Percentiles rank a stretch among this genome's conserved stretches.
Evolutionary conservation across 169 alveolate species (phyloP).

Genomic region (Sarcocystis neurona): DNA sequence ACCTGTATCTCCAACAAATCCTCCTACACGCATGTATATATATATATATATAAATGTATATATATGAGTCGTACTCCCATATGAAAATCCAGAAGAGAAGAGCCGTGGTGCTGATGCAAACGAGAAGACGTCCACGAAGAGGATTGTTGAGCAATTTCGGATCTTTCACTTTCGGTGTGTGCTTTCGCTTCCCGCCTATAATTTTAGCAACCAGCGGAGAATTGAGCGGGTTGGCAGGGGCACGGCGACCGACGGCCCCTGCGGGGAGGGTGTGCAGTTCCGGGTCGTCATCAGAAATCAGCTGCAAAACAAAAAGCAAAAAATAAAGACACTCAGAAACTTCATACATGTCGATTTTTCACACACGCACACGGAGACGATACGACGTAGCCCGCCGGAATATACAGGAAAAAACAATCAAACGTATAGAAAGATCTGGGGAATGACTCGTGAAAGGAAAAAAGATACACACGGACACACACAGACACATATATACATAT

Average conservation of each 20-base stretch:
- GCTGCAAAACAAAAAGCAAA: too few relatives aligned
- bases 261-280: slow-evolving; percentile 26
- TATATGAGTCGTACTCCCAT: slow-evolving; percentile 47
- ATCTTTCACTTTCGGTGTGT: slow-evolving; percentile 46
- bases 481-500: too few relatives aligned
- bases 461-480: too few relatives aligned
- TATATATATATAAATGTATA: too few relatives aligned
- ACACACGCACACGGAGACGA: too few relatives aligned
- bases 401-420: too few relatives aligned
- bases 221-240: slow-evolving; percentile 63
- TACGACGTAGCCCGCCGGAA: too few relatives aligned
- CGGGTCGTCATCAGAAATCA: slow-evolving; percentile 22
- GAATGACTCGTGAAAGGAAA: too few relatives aligned
- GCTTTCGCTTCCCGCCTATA: slow-evolving; percentile 17
- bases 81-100: slow-evolving; percentile 59
- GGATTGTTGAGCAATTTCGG: slow-evolving; percentile 58
- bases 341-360: too few relatives aligned
- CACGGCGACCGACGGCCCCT: slow-evolving; percentile 54
- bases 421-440: too few relatives aligned
- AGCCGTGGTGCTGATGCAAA: slow-evolving; percentile 65
- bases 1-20: background rate
- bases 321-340: too few relatives aligned
- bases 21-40: too few relatives aligned
- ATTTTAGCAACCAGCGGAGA: slow-evolving; percentile 29
- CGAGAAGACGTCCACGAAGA: slow-evolving; percentile 62